Evolutionary conservation across 192 early-diverging fungal species (phyloP).

Genomic region (Linnemannia elongata): DNA sequence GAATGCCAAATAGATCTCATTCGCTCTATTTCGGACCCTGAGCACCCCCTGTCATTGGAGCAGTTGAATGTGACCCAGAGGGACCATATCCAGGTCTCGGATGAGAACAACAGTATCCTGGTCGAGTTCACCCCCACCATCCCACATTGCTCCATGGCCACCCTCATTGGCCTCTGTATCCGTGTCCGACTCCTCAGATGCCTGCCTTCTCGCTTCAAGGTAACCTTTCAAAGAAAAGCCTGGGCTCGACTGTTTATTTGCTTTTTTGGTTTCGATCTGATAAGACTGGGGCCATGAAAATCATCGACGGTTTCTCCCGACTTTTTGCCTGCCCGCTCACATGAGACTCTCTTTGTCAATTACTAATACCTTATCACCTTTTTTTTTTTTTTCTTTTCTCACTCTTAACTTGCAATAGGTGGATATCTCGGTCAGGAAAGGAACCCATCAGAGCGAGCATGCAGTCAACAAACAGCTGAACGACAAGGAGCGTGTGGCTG

Average conservation of each 20-base stretch:
- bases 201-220: constrained; percentile 92
- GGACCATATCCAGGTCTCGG: constrained; percentile 87
- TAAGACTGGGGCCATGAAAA: not conserved
- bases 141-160: constrained; percentile 99
- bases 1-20: constrained; percentile 78
- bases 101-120: constrained; percentile 73
- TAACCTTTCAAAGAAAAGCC: constrained; percentile 18
- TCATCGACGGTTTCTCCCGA: constrained; percentile 1
- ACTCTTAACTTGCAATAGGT: constrained; percentile 59
- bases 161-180: constrained; percentile 97
- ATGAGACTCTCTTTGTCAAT: not conserved
- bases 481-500: constrained; percentile 98
- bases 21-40: constrained; percentile 96
- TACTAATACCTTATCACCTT: not conserved
- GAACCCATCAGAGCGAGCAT: constrained; percentile 95
- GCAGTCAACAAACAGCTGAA: constrained; percentile 99
- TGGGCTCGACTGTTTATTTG: not conserved
- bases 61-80: constrained; percentile 95
- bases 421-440: constrained; percentile 90
- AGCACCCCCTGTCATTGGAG: constrained; percentile 97
- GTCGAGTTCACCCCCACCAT: constrained; percentile 98
- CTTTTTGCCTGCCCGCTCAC: not conserved
- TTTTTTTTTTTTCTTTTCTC: constrained; percentile 10
- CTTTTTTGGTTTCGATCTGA: not conserved
- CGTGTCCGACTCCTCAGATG: constrained; percentile 90